These are phyloP conservation scores for Chlorella sorokiniana DNA, from an alignment of 139 green algal genomes.

Conservation along the genomic window DNA sequence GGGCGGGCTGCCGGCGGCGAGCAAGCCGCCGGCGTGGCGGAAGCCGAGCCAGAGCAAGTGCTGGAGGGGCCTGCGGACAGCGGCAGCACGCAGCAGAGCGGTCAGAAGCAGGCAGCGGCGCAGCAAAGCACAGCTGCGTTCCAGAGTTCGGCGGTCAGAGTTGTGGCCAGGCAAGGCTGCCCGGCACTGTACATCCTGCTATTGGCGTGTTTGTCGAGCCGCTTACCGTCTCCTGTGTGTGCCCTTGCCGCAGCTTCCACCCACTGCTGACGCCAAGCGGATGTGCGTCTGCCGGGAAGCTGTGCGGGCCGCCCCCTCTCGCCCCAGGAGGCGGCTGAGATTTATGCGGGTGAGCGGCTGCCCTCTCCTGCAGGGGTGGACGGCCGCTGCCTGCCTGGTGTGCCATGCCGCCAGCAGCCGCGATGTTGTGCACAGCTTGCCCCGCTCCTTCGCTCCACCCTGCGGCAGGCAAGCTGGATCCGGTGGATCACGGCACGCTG, in stretches of 20 bases:
- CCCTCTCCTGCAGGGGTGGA: too few relatives aligned
- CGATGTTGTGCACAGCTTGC: not conserved
- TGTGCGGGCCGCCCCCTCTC: constrained; percentile 1
- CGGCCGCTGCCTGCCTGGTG: too few relatives aligned
- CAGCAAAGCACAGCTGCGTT: not conserved
- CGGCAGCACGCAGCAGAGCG: not conserved
- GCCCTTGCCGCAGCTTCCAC: not conserved
- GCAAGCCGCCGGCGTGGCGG: not conserved
- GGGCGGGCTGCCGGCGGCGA: not conserved
- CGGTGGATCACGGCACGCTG: not conserved
- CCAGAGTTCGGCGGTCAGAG: too few relatives aligned
- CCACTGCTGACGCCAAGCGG: constrained; percentile 14
- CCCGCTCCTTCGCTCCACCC: not conserved
- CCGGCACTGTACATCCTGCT: too few relatives aligned
- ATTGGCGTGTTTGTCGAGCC: too few relatives aligned
- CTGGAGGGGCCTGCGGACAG: not conserved
- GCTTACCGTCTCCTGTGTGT: too few relatives aligned
- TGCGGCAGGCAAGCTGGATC: constrained; percentile 16
- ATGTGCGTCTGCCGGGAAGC: not conserved
- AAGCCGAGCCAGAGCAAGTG: not conserved
- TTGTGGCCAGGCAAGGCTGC: too few relatives aligned
- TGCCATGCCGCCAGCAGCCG: not conserved
- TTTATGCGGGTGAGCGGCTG: constrained; percentile 7
- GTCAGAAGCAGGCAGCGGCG: not conserved
- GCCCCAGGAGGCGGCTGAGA: constrained; percentile 29